A percentile compares a stretch with the other conserved stretches of the same genome.
These are phyloP conservation scores for Quercus mongolica DNA, from an alignment of 306 rosid genomes.

Conservation along the genomic window DNA sequence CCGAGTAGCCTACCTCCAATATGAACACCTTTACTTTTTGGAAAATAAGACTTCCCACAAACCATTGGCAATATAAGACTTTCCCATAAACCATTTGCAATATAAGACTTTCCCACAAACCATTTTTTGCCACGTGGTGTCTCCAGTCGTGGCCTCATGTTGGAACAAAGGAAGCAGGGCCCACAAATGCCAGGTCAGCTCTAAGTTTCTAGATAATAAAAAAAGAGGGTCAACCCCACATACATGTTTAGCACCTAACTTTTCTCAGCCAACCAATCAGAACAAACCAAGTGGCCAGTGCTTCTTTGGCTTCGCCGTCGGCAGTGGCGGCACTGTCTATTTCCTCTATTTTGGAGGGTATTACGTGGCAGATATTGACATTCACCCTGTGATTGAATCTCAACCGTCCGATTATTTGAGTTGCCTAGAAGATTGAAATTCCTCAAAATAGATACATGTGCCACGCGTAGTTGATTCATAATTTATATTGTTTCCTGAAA, in stretches of 20 bases:
- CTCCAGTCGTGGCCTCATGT: slow-evolving; percentile 23
- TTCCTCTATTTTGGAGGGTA: neutral
- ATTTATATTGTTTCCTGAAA: slow-evolving; percentile 17
- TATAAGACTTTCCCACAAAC: neutral
- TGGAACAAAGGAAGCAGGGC: slow-evolving; percentile 47
- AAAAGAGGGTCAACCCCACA: neutral
- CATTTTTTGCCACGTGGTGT: slow-evolving; percentile 12
- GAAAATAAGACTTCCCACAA: neutral
- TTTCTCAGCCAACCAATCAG: slow-evolving; percentile 1
- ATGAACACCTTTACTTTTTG: neutral
- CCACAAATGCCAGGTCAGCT: slow-evolving; percentile 25
- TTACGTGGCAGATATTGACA: neutral
- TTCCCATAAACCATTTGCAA: neutral
- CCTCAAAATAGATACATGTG: slow-evolving; percentile 12
- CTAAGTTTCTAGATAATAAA: neutral
- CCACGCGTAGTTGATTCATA: slow-evolving; percentile 16
- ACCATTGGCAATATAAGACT: neutral
- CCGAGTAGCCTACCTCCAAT: neutral
- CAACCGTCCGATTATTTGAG: slow-evolving; percentile 28
- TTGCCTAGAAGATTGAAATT: slow-evolving; percentile 31
- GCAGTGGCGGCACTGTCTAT: slow-evolving; percentile 26
- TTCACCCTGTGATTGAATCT: neutral
- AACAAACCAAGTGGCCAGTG: slow-evolving; percentile 18
- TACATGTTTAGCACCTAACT: slow-evolving; percentile 11
- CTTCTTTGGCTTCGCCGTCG: slow-evolving; percentile 12